Percentiles rank a stretch among this genome's conserved stretches.
Conservation (phyloP, 805 yeast species). For the Ogataea pilisensis region DNA sequence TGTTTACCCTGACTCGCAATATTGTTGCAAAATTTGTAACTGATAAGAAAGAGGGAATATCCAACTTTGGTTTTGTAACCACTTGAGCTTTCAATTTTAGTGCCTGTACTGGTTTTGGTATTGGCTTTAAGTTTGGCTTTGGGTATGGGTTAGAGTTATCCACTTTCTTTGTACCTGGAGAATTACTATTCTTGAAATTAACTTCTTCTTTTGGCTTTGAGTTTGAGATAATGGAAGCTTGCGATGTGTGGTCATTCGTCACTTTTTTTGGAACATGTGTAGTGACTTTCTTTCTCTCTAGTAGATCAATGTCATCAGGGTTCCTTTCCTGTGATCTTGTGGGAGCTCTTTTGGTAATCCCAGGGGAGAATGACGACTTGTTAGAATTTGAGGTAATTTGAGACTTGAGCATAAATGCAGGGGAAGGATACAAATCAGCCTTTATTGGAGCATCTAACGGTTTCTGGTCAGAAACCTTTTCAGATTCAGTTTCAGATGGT, state of each 20-base stretch:
- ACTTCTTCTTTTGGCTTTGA: background rate
- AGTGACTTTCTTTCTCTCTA: too few species aligned
- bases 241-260: too few species aligned
- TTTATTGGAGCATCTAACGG: background rate
- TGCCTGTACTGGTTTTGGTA: constrained; percentile 1
- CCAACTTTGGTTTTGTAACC: constrained; percentile 25
- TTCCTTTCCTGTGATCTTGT: background rate
- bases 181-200: too few species aligned
- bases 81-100: too few species aligned
- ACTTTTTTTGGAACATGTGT: too few species aligned
- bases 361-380: background rate
- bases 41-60: constrained; percentile 72
- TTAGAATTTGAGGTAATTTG: background rate
- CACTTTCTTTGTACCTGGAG: too few species aligned
- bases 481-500: background rate
- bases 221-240: too few species aligned
- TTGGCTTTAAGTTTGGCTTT: constrained; percentile 9
- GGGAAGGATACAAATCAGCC: too few species aligned
- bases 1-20: constrained; percentile 59
- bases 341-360: background rate
- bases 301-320: too few species aligned
- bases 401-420: background rate
- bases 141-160: constrained; percentile 4
- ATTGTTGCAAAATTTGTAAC: constrained; percentile 76
- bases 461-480: background rate